Evolutionary conservation across 1,139 yeast species (phyloP), one percentile per base, ranked within the genome.

Genomic region (Sugiyamaella paludigena): DNA sequence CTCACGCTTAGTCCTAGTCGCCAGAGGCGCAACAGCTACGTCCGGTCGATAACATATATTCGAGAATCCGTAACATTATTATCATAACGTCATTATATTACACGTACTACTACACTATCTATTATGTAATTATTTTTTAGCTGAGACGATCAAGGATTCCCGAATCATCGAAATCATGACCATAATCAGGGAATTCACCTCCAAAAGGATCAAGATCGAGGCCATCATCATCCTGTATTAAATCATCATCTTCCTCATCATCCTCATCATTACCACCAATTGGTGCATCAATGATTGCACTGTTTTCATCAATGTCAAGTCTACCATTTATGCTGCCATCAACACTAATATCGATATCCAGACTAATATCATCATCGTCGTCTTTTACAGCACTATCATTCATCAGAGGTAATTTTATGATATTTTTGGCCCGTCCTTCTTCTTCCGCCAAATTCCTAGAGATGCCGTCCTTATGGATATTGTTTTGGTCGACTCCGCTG

Each of bases 121-220:
- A 33, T 33, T 10, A n/a, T 8, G n/a, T 16, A 12, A 31, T 16
- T 24, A 24, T n/a, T 29, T 36, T 16, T 36, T 39, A 48, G 38
- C 41, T 32, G 10, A 48, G 44, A 12, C 50, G 38, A 27, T 48
- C 50, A 5, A 48, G 40, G 19, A 48, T 32, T 16, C 29, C 33
- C 35, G 40, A 19, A 28, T 47, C 45, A 28, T 48, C 50, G 19
- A 48, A 48, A 16, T 48, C 50, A 33, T 48, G 47, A 24, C 50
- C 47, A 27, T 48, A 48, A 12, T 43, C 50, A 10, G 32, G 42
- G 24, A 48, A 48, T 15, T 45, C 48, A 2, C 36, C 44, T 12
- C 46, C 50, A 36, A 48, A 48, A 2, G 50, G 45, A 37, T 48
- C 47, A 13, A 48, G 41, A 10, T 48, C 50, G 1, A 48, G 45